Evolutionary conservation across 2,329 filamentous ascomycete species (phyloP).

Genomic region (Colletotrichum eleusines): DNA sequence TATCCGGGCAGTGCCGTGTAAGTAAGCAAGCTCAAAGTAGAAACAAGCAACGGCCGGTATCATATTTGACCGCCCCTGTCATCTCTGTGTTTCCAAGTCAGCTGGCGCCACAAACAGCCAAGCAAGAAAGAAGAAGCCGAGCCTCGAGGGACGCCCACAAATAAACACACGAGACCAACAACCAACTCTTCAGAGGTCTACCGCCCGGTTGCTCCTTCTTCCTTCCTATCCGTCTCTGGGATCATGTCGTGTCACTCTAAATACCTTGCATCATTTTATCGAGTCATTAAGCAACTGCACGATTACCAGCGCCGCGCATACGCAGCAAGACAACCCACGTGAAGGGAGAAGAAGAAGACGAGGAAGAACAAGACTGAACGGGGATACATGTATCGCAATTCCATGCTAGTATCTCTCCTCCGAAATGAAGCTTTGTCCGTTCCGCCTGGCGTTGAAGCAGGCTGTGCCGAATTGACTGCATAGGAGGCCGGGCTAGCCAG

Average conservation of each 20-base stretch:
- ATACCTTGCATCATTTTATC: not conserved
- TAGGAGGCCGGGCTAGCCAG: conserved; percentile 24
- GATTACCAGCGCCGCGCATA: not conserved
- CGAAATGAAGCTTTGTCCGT: not conserved
- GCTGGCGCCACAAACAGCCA: conserved; percentile 2
- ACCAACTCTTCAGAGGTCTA: not conserved
- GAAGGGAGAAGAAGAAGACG: not conserved
- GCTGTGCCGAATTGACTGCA: conserved; percentile 26
- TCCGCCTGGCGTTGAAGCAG: conserved; percentile 25
- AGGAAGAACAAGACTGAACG: not conserved
- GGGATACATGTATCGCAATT: not conserved
- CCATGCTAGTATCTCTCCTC: not conserved
- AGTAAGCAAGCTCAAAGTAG: conserved; percentile 30
- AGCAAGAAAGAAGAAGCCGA: not conserved
- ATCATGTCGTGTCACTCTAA: conserved; percentile 4
- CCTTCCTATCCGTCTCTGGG: not conserved
- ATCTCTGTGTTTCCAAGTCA: conserved; percentile 12
- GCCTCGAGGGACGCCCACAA: conserved; percentile 11
- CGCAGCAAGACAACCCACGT: conserved; percentile 14
- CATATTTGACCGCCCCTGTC: conserved; percentile 11
- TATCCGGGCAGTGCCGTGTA: conserved; percentile 35
- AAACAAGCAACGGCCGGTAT: conserved; percentile 26
- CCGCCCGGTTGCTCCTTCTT: not conserved
- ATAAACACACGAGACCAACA: conserved; percentile 4
- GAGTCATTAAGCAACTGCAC: not conserved